Percentiles rank a stretch among this genome's conserved stretches.
Evolutionary conservation across 78 protist species (phyloP).

Genomic region (Diacronema lutheri): DNA sequence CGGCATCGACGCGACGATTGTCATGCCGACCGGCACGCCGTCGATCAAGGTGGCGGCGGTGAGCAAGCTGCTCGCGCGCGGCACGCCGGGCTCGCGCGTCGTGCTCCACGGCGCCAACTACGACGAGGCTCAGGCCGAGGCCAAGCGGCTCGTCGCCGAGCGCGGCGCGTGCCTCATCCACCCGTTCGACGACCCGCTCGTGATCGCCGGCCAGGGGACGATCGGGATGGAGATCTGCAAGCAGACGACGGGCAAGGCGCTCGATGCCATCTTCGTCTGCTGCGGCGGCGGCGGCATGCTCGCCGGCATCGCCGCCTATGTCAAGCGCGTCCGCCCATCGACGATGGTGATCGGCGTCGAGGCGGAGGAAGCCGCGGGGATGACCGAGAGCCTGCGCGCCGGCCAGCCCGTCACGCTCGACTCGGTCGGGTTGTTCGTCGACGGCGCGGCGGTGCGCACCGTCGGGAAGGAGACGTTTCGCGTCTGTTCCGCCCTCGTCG

Average conservation of each 20-base stretch:
- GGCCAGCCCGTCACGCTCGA: conserved; percentile 16
- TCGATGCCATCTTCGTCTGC: conserved; percentile 49
- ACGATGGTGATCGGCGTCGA: conserved; percentile 58
- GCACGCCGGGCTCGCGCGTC: background rate
- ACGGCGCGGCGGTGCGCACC: conserved; percentile 69
- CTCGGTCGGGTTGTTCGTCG: conserved; percentile 48
- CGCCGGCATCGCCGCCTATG: conserved; percentile 53
- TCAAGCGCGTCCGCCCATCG: conserved; percentile 57
- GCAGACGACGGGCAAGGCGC: conserved; percentile 16
- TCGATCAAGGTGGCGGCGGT: conserved; percentile 55
- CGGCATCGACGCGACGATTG: conserved; percentile 57
- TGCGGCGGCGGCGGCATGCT: conserved; percentile 73
- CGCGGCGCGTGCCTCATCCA: conserved; percentile 32
- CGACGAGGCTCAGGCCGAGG: conserved; percentile 70
- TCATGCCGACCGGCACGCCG: conserved; percentile 75
- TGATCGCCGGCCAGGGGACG: conserved; percentile 60
- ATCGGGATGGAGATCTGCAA: conserved; percentile 2
- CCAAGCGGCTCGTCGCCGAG: conserved; percentile 16
- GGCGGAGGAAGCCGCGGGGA: conserved; percentile 54
- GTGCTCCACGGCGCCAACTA: conserved; percentile 52
- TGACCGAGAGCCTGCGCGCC: conserved; percentile 14
- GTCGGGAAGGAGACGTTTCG: conserved; percentile 52
- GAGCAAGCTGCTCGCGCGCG: background rate
- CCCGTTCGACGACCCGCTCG: conserved; percentile 76
- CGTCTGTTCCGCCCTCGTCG: conserved; percentile 32